Evolutionary conservation across 306 rosid species (phyloP), one percentile per base, ranked within the genome.

Genomic region (Elaeagnus macrophylla): DNA sequence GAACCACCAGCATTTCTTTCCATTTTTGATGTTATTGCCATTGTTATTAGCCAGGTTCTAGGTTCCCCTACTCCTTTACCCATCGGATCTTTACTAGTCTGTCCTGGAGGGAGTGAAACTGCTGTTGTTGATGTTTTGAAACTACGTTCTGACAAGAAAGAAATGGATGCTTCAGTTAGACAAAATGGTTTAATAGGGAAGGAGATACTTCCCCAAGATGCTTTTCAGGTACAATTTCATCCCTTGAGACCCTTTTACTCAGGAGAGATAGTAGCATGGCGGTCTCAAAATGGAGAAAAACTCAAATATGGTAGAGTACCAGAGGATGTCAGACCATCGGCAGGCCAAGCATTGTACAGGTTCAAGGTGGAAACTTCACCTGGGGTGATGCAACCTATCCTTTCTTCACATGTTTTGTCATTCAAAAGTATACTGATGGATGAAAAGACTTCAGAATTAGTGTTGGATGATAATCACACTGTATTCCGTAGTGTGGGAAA

Each of bases 251-350:
- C 97, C 61, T 90, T 90, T 60, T 90, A 86, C 56, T 82, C 88
- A 15, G 95, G 91, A 53, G 97, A 90, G 81, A 77, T 90, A 76
- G 97, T 90, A 59, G 97, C 97, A 53, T 90, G 97, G 97, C 90
- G 94, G 20, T 77, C 84, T 58, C 86, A 86, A 73, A 84, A 71
- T 42, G 97, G 97, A 64, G 94, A 90, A 64, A 90, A 90, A 78
- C 75, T 90, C 45, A 86, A 82, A 63, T 90, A 90, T 63, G 97
- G 97, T 37, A 82, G 75, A 58, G 85, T 90, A 51, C 79, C 79
- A 14, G 94, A 83, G 76, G 84, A 90, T 71, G 94, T 86, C 49
- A 82, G 94, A 51, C 89, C 97, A 45, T 65, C 84, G 53, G 86
- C 95, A 15, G 97, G 95, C 72, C 97, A 90, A 80, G 89, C 94